phyloP scores from a whole-genome alignment of 73 alveolate genomes.

The Tetrahymena malaccensis region DNA sequence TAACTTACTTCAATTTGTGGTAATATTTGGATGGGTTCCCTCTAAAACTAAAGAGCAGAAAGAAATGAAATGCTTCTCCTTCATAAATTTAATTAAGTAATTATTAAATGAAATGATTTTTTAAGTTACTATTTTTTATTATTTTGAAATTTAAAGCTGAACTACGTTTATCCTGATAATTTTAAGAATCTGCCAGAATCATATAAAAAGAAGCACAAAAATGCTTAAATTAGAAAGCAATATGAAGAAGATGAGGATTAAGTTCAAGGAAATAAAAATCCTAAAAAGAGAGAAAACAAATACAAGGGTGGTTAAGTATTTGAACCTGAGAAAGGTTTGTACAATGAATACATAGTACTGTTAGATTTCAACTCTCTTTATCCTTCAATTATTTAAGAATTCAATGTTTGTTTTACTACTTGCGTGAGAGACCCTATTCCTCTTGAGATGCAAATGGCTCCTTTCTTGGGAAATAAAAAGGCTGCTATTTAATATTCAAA shows the following conservation, averaged over 20 bases:
- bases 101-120: neutral
- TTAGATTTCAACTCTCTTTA: conserved; percentile 98
- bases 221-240: conserved; percentile 35
- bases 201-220: conserved; percentile 58
- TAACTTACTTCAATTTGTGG: conserved; percentile 98
- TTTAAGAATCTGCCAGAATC: conserved; percentile 65
- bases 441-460: conserved; percentile 64
- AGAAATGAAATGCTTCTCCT: conserved; percentile 96
- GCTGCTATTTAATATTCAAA: conserved; percentile 11
- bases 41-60: conserved; percentile 97
- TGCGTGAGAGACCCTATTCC: conserved; percentile 67
- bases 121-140: too few species aligned
- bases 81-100: conserved; percentile 81
- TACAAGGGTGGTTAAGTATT: conserved; percentile 97
- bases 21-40: conserved; percentile 95
- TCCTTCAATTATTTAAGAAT: conserved; percentile 98
- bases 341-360: conserved; percentile 88
- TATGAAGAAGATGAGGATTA: conserved; percentile 66
- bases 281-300: conserved; percentile 75
- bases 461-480: conserved; percentile 23
- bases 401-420: conserved; percentile 99
- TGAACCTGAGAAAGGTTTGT: conserved; percentile 96
- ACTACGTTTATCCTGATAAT: neutral
- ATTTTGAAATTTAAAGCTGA: neutral
- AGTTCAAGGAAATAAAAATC: conserved; percentile 29